Evolutionary conservation across 2,329 filamentous ascomycete genomes (phyloP).

Genomic region (Ilyonectria sp.): DNA sequence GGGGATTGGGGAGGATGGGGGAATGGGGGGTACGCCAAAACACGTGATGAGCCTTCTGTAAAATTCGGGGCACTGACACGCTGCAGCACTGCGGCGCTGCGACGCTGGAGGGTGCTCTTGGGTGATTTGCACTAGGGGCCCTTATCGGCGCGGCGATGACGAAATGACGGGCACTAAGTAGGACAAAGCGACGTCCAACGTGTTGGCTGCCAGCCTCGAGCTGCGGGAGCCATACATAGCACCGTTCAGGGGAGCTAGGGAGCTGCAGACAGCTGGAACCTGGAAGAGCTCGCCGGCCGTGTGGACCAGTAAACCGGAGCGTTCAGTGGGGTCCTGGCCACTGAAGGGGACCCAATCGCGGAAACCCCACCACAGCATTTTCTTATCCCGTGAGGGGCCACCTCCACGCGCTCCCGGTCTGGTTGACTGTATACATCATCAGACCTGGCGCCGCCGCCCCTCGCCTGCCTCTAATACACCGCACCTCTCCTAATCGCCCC

Average conservation of each 20-base stretch:
- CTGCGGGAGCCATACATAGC: neutral
- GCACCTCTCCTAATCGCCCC: neutral
- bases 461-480: neutral
- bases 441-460: neutral
- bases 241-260: neutral
- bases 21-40: slow-evolving; percentile 35
- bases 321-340: neutral
- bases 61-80: neutral
- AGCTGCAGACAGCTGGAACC: slow-evolving; percentile 10
- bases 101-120: neutral
- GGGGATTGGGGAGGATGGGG: slow-evolving; percentile 13
- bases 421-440: neutral
- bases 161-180: slow-evolving; percentile 12
- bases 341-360: slow-evolving; percentile 6
- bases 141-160: slow-evolving; percentile 5
- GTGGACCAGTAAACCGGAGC: neutral
- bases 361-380: slow-evolving; percentile 8
- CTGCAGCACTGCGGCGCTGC: neutral
- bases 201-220: neutral
- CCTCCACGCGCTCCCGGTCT: slow-evolving; percentile 4
- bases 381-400: slow-evolving; percentile 15
- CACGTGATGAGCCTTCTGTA: slow-evolving; percentile 38
- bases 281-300: neutral
- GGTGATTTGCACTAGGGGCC: neutral
- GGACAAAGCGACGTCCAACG: slow-evolving; percentile 12